Evolutionary conservation across 2,329 filamentous ascomycete genomes (phyloP).

Genomic region (Uncinocarpus reesii): DNA sequence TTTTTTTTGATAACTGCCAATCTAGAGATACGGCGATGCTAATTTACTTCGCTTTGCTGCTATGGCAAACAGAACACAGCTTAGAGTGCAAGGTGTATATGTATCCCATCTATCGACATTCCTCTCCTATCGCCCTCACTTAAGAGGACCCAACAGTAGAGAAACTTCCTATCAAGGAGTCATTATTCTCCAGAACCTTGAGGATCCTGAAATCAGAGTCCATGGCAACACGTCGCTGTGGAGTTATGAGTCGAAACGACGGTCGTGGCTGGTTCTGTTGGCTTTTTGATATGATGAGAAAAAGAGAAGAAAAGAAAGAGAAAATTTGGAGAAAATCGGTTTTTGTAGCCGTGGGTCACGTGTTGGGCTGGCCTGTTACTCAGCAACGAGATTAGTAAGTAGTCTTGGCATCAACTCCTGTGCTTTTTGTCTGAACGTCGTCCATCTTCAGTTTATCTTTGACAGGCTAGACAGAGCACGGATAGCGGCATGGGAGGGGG

Average conservation of each 20-base stretch:
- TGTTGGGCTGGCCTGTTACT: conserved; percentile 14
- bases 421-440: too few species aligned
- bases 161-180: conserved; percentile 59
- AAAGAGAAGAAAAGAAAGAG: conserved; percentile 21
- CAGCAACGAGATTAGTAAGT: not conserved
- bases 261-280: conserved; percentile 60
- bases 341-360: conserved; percentile 26
- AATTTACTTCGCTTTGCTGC: too few species aligned
- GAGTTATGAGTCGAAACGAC: conserved; percentile 43
- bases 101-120: conserved; percentile 64
- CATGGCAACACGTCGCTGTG: conserved; percentile 62
- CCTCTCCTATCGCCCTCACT: conserved; percentile 58
- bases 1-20: too few species aligned
- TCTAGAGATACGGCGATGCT: too few species aligned
- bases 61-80: too few species aligned
- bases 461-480: too few species aligned
- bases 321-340: conserved; percentile 17
- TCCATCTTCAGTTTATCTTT: too few species aligned
- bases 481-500: too few species aligned
- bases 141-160: conserved; percentile 57
- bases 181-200: conserved; percentile 55
- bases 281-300: conserved; percentile 40
- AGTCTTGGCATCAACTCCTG: not conserved
- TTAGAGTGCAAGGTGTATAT: too few species aligned
- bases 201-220: conserved; percentile 36